These are phyloP conservation scores for Beverwykella pulmonaria DNA, from an alignment of 495 filamentous ascomycete genomes.

Conservation along the genomic window DNA sequence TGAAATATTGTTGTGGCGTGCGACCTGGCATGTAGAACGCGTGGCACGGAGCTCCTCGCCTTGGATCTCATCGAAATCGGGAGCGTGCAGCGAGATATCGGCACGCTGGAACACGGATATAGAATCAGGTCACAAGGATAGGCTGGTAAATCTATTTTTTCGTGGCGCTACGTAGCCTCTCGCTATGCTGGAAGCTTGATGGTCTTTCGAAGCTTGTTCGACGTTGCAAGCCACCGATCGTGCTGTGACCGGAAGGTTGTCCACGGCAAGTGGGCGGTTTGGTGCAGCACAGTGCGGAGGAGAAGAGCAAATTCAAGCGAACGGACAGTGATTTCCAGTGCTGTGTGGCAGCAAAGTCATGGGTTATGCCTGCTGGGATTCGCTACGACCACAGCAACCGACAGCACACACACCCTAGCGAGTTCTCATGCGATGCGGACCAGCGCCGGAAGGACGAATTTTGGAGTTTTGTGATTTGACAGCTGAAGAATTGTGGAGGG, in stretches of 20 bases:
- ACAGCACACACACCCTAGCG: not conserved
- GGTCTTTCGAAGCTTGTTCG: constrained; percentile 26
- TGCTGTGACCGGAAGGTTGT: not conserved
- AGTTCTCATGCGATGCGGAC: not conserved
- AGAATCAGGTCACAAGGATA: constrained; percentile 5
- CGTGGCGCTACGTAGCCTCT: not conserved
- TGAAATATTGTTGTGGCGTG: not conserved
- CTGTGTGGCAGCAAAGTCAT: not conserved
- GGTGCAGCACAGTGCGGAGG: not conserved
- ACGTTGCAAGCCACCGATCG: constrained; percentile 37
- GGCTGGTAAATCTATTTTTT: not conserved
- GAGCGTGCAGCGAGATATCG: constrained; percentile 9
- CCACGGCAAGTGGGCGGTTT: not conserved
- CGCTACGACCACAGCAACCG: not conserved
- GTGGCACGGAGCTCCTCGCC: not conserved
- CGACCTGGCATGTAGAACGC: not conserved
- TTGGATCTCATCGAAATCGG: constrained; percentile 17
- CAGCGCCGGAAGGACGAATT: not conserved
- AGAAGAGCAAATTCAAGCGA: constrained; percentile 28
- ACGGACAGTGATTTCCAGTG: not conserved
- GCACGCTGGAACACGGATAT: not conserved
- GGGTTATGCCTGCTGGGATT: constrained; percentile 21
- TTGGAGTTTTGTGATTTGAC: not conserved
- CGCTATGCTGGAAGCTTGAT: not conserved
- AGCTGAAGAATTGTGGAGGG: not conserved